Conservation (phyloP, 441 rosid species). For the Gossypium laxum region DNA sequence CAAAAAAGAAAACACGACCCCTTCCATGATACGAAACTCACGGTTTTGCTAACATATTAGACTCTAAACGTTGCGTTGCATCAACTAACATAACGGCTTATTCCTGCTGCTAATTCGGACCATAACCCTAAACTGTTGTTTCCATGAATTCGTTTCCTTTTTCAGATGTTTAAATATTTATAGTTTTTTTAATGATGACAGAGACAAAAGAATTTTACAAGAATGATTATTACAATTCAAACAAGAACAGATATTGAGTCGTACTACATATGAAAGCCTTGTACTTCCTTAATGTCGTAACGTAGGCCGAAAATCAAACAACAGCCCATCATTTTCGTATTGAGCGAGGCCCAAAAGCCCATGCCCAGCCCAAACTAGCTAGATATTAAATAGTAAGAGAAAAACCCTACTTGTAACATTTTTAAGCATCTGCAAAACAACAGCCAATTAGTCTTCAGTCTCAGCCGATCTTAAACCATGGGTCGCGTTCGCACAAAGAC, state of each 20-base stretch:
- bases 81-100: too few species aligned
- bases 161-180: too few species aligned
- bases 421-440: not conserved
- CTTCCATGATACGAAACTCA: too few species aligned
- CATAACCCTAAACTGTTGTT: too few species aligned
- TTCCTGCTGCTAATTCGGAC: too few species aligned
- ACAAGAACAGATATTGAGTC: not conserved
- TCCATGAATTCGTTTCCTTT: too few species aligned
- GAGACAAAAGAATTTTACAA: not conserved
- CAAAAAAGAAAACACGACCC: too few species aligned
- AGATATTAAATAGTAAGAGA: not conserved
- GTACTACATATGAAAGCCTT: too few species aligned
- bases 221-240: not conserved
- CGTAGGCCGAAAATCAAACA: too few species aligned
- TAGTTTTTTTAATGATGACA: not conserved
- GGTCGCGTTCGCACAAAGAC: conserved; percentile 48
- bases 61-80: too few species aligned
- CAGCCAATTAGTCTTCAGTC: not conserved
- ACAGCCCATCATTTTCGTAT: not conserved
- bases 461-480: conserved; percentile 16
- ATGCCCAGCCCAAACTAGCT: not conserved
- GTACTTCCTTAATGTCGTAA: too few species aligned
- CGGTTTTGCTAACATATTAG: too few species aligned
- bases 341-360: not conserved
- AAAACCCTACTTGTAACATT: not conserved